phyloP scores from a whole-genome alignment of 257 asterid genomes.

The Solanum dulcamara region DNA sequence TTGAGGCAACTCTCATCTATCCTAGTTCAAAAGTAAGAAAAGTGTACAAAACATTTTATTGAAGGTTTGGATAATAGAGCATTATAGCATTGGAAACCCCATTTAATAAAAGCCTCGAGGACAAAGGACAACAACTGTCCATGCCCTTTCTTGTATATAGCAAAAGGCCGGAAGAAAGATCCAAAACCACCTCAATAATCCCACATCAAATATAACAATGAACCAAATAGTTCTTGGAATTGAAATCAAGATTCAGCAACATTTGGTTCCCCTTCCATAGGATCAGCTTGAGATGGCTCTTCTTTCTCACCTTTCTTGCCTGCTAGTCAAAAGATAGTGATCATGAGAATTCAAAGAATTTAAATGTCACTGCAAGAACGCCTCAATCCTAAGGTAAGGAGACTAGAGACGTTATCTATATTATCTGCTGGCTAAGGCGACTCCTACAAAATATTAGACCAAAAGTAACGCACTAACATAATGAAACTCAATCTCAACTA shows the following conservation, averaged over 20 bases:
- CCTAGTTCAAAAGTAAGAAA: not conserved
- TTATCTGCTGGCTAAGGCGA: not conserved
- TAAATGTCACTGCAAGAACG: not conserved
- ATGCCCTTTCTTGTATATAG: not conserved
- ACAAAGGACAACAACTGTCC: not conserved
- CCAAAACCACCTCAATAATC: not conserved
- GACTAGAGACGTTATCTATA: not conserved
- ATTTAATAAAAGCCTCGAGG: not conserved
- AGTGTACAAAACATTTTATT: not conserved
- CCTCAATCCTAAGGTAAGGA: not conserved
- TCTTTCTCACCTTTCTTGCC: constrained; percentile 64
- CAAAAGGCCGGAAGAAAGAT: constrained; percentile 2
- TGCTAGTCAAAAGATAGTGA: constrained; percentile 1
- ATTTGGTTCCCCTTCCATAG: constrained; percentile 23
- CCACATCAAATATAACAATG: not conserved
- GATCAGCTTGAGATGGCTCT: constrained; percentile 28
- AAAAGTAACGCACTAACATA: not conserved
- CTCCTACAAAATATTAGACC: not conserved
- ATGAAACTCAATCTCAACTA: not conserved
- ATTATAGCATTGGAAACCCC: not conserved
- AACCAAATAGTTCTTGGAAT: not conserved
- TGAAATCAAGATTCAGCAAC: constrained; percentile 15
- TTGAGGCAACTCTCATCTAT: not conserved
- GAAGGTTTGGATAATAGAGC: not conserved
- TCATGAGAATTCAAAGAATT: not conserved